A percentile compares a stretch with the other conserved stretches of the same genome.
These are phyloP conservation scores for Inga laurina DNA, from an alignment of 306 rosid genomes.

Conservation along the genomic window DNA sequence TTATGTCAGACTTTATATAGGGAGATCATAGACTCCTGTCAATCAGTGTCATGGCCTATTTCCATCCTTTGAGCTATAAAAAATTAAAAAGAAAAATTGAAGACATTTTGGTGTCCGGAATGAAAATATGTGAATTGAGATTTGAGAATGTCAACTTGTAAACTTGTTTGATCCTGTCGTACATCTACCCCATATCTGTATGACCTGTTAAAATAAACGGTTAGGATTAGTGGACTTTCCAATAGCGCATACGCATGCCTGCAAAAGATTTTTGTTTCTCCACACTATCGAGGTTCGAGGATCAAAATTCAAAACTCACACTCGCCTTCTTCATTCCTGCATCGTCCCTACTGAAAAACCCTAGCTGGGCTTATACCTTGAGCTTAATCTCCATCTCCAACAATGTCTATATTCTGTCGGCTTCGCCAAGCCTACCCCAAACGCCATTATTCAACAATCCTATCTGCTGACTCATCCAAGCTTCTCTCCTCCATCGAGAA, in stretches of 20 bases:
- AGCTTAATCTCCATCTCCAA: not conserved
- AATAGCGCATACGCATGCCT: no score
- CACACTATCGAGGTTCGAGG: not conserved
- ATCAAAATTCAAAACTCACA: not conserved
- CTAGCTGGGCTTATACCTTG: not conserved
- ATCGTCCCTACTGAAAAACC: conserved; percentile 15
- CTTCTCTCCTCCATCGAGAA: conserved; percentile 56
- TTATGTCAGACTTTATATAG: no score
- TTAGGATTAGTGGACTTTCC: not conserved
- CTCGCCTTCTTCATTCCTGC: not conserved
- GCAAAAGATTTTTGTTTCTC: not conserved
- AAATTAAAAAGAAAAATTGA: no score
- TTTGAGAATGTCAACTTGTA: no score
- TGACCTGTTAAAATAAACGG: not conserved
- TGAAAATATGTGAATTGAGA: no score
- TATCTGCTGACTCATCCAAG: conserved; percentile 49
- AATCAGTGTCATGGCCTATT: no score
- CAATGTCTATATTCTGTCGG: conserved; percentile 59
- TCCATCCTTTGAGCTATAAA: no score
- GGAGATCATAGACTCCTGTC: no score
- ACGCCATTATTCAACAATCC: conserved; percentile 47
- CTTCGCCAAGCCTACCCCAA: conserved; percentile 48
- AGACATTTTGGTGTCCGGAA: no score
- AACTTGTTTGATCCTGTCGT: no score
- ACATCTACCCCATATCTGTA: no score